Evolutionary conservation across 2,329 filamentous ascomycete genomes (phyloP).

Genomic region (Chaetomiaceae sp.): DNA sequence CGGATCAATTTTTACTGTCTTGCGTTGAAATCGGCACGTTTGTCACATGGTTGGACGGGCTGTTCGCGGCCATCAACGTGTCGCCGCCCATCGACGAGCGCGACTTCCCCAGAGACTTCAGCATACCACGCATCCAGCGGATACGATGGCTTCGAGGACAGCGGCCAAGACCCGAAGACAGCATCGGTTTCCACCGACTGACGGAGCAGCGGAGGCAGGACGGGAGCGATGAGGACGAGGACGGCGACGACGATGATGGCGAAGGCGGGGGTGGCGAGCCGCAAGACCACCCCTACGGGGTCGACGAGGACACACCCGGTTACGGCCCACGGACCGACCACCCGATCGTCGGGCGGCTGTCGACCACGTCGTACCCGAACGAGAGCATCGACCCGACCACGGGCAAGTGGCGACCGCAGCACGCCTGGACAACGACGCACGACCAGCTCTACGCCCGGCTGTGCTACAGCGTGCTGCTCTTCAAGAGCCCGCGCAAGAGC

Average conservation of each 20-base stretch:
- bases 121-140: conserved; percentile 53
- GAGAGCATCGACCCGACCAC: conserved; percentile 43
- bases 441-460: conserved; percentile 56
- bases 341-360: conserved; percentile 36
- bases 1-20: conserved; percentile 68
- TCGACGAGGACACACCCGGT: conserved; percentile 13
- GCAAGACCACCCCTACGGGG: conserved; percentile 21
- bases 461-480: conserved; percentile 55
- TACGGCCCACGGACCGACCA: conserved; percentile 16
- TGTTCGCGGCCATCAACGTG: conserved; percentile 71
- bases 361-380: conserved; percentile 43
- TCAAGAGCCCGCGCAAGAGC: conserved; percentile 52
- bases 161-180: conserved; percentile 26
- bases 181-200: conserved; percentile 22
- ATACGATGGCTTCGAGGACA: conserved; percentile 46
- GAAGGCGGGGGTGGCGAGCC: conserved; percentile 13
- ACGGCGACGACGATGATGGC: conserved; percentile 16
- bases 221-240: conserved; percentile 15
- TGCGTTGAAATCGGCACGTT: conserved; percentile 61
- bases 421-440: conserved; percentile 51
- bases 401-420: conserved; percentile 53
- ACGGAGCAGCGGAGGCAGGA: conserved; percentile 22
- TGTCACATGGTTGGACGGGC: conserved; percentile 61
- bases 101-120: conserved; percentile 57
- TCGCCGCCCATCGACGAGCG: conserved; percentile 67